Evolutionary conservation across 768 basidiomycete species (phyloP).

Genomic region (Galerina marginata): DNA sequence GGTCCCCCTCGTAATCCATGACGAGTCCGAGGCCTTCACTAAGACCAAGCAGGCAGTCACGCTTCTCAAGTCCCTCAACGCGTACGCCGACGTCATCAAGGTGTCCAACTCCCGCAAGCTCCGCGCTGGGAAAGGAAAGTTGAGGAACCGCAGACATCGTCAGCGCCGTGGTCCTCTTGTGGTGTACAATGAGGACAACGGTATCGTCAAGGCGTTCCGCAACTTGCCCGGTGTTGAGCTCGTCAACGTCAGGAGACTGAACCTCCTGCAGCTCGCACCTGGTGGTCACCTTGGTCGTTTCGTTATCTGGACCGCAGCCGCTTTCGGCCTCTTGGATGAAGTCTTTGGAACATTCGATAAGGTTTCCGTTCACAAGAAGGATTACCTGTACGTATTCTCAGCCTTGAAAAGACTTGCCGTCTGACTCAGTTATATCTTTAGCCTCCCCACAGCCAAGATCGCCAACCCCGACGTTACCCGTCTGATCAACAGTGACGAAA

Average conservation of each 20-base stretch:
- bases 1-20: slow-evolving; percentile 90
- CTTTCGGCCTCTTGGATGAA: slow-evolving; percentile 91
- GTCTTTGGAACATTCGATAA: slow-evolving; percentile 96
- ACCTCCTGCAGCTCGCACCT: slow-evolving; percentile 98
- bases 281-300: slow-evolving; percentile 99
- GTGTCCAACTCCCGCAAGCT: slow-evolving; percentile 97
- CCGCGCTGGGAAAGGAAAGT: slow-evolving; percentile 96
- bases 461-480: slow-evolving; percentile 96
- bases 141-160: slow-evolving; percentile 95
- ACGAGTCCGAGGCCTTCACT: slow-evolving; percentile 80
- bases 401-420: not conserved
- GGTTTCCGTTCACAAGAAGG: slow-evolving; percentile 85
- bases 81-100: slow-evolving; percentile 93
- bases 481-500: slow-evolving; percentile 97
- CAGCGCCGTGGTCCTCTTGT: slow-evolving; percentile 97
- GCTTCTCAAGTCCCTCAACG: slow-evolving; percentile 88
- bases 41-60: slow-evolving; percentile 98
- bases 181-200: slow-evolving; percentile 96
- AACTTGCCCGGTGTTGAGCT: slow-evolving; percentile 99
- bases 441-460: slow-evolving; percentile 96
- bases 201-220: slow-evolving; percentile 98
- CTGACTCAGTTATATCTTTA: slow-evolving; percentile 28
- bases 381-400: slow-evolving; percentile 67
- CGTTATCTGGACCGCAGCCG: slow-evolving; percentile 98
- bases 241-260: slow-evolving; percentile 91